phyloP scores from a whole-genome alignment of 768 basidiomycete species.

The Lentinula edodes region DNA sequence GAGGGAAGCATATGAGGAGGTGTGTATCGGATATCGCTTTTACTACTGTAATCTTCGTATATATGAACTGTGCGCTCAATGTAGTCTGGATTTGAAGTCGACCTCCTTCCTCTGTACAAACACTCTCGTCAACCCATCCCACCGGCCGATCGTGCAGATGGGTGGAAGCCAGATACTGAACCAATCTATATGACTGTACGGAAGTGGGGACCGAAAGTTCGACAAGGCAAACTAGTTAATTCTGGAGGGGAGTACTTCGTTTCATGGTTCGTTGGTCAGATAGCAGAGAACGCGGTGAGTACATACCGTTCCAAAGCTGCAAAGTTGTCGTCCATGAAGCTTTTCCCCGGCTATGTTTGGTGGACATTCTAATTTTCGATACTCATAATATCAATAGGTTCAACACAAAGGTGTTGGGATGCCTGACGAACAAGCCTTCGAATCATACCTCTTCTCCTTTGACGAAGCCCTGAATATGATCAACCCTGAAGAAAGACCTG shows the following conservation, averaged over 20 bases:
- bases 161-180: constrained; percentile 27
- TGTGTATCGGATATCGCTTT: constrained; percentile 17
- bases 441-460: constrained; percentile 33
- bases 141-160: constrained; percentile 15
- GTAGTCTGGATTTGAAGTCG: constrained; percentile 45
- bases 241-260: constrained; percentile 48
- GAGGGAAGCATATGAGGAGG: constrained; percentile 67
- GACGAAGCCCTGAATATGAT: constrained; percentile 37
- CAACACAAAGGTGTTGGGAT: constrained; percentile 48
- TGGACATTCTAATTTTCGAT: neutral
- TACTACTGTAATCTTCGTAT: neutral
- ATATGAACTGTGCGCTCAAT: neutral
- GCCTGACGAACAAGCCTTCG: constrained; percentile 49
- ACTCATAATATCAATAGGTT: constrained; percentile 23
- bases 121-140: constrained; percentile 35
- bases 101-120: constrained; percentile 41
- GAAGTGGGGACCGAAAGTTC: constrained; percentile 20
- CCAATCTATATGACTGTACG: constrained; percentile 36
- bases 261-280: constrained; percentile 52
- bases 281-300: constrained; percentile 46
- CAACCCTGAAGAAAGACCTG: constrained; percentile 19
- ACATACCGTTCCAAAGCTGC: too few species aligned
- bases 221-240: constrained; percentile 5
- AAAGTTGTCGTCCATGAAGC: too few species aligned
- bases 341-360: neutral